A percentile compares a stretch with the other conserved stretches of the same genome.
These are phyloP conservation scores for Conoideocrella luteorostrata DNA, from an alignment of 2,329 filamentous ascomycete genomes.

Conservation along the genomic window DNA sequence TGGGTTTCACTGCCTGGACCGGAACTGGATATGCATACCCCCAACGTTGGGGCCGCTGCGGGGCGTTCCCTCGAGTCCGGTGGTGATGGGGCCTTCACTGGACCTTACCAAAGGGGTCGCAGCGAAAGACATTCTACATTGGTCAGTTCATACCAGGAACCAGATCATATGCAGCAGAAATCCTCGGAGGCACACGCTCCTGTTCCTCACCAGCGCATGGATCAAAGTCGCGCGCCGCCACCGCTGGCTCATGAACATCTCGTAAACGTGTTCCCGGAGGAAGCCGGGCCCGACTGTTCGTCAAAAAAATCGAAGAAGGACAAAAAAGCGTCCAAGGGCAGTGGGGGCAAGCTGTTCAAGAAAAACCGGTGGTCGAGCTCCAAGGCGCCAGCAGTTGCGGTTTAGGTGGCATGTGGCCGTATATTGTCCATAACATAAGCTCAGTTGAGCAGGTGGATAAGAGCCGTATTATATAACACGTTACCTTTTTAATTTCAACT, in stretches of 20 bases:
- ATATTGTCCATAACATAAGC: no score
- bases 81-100: no score
- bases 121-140: neutral
- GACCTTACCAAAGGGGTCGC: neutral
- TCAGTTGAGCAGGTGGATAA: no score
- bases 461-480: no score
- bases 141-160: neutral
- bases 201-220: constrained; percentile 5
- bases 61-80: neutral
- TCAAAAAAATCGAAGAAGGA: constrained; percentile 14
- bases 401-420: neutral
- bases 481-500: no score
- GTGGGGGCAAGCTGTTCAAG: constrained; percentile 16
- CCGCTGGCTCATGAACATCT: constrained; percentile 11
- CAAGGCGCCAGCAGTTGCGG: constrained; percentile 14
- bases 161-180: constrained; percentile 8
- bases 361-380: constrained; percentile 18
- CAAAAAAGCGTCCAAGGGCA: constrained; percentile 26
- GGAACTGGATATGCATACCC: neutral
- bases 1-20: constrained; percentile 7
- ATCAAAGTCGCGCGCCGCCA: constrained; percentile 10
- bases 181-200: constrained; percentile 16
- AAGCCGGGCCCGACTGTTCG: constrained; percentile 13
- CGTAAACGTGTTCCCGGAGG: constrained; percentile 19
- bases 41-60: neutral